Percentiles rank a stretch among this genome's conserved stretches.
Conservation (phyloP, 2,329 filamentous ascomycete species). For the Beauveria pseudobassiana region DNA sequence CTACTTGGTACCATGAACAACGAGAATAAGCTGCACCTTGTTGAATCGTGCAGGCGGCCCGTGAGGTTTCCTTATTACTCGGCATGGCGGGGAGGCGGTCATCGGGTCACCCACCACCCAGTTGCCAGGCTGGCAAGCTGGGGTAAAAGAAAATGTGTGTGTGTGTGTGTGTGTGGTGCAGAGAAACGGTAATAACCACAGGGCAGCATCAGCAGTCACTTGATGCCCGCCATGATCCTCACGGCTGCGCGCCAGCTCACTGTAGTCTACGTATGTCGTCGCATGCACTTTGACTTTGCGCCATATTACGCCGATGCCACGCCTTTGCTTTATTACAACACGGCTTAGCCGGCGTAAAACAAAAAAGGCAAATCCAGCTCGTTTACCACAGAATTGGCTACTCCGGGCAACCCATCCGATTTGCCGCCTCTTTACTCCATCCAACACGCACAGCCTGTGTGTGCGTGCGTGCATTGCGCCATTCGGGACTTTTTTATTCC, state of each 20-base stretch:
- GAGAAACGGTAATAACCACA: neutral
- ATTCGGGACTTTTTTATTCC: neutral
- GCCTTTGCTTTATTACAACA: neutral
- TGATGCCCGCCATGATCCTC: neutral
- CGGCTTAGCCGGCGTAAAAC: neutral
- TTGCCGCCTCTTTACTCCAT: neutral
- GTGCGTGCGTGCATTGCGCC: neutral
- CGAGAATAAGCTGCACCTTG: neutral
- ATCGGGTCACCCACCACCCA: neutral
- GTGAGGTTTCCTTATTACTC: neutral
- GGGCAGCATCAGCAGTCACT: neutral
- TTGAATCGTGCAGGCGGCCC: neutral
- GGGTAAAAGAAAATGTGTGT: neutral
- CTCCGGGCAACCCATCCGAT: neutral
- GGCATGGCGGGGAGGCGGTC: neutral
- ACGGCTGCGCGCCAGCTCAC: neutral
- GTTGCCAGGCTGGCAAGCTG: neutral
- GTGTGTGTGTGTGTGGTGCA: neutral
- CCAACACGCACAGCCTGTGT: neutral
- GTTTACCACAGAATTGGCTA: neutral
- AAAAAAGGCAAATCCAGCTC: neutral
- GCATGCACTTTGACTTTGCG: neutral
- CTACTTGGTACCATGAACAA: neutral
- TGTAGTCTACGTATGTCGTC: too few relatives aligned
- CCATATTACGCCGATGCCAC: neutral